A percentile compares a stretch with the other conserved stretches of the same genome.
phyloP scores from a whole-genome alignment of 2,329 filamentous ascomycete species.

The Chalara sp. region DNA sequence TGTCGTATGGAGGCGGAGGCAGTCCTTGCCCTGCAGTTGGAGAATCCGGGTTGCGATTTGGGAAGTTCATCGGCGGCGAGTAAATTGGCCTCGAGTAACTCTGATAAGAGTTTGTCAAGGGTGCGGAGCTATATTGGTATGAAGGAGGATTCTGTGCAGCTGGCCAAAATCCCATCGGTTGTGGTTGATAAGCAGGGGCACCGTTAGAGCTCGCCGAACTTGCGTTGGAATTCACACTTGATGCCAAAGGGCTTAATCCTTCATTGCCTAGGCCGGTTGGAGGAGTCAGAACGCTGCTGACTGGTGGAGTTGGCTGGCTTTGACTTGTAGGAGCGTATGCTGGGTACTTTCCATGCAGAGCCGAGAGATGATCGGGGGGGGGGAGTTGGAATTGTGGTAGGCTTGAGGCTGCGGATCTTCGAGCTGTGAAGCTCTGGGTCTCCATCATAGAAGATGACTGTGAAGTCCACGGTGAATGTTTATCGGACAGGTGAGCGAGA shows the following conservation, averaged over 20 bases:
- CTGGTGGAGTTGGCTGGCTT: slow-evolving; percentile 29
- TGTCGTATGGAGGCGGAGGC: slow-evolving; percentile 61
- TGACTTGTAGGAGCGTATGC: slow-evolving; percentile 38
- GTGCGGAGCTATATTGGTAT: slow-evolving; percentile 50
- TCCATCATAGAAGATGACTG: slow-evolving; percentile 38
- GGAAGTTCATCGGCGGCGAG: slow-evolving; percentile 46
- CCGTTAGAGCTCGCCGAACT: slow-evolving; percentile 52
- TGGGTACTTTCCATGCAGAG: slow-evolving; percentile 44
- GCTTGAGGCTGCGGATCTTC: slow-evolving; percentile 61
- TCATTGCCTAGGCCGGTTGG: slow-evolving; percentile 46
- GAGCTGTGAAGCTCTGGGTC: slow-evolving; percentile 60
- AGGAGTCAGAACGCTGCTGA: slow-evolving; percentile 34
- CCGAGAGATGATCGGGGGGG: slow-evolving; percentile 47
- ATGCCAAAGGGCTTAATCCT: slow-evolving; percentile 54
- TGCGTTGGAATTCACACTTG: slow-evolving; percentile 49
- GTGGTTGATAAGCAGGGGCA: slow-evolving; percentile 47
- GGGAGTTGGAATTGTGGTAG: slow-evolving; percentile 65
- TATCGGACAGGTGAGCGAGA: slow-evolving; percentile 1
- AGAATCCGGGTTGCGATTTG: slow-evolving; percentile 48
- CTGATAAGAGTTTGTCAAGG: slow-evolving; percentile 24
- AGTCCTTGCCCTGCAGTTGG: slow-evolving; percentile 56
- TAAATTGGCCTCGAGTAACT: slow-evolving; percentile 44
- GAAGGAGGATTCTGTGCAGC: slow-evolving; percentile 36
- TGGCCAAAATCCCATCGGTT: slow-evolving; percentile 52
- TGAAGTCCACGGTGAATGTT: slow-evolving; percentile 16